These are phyloP conservation scores for Sclerospora graminicola DNA, from an alignment of 352 stramenopile species.

Conservation along the genomic window DNA sequence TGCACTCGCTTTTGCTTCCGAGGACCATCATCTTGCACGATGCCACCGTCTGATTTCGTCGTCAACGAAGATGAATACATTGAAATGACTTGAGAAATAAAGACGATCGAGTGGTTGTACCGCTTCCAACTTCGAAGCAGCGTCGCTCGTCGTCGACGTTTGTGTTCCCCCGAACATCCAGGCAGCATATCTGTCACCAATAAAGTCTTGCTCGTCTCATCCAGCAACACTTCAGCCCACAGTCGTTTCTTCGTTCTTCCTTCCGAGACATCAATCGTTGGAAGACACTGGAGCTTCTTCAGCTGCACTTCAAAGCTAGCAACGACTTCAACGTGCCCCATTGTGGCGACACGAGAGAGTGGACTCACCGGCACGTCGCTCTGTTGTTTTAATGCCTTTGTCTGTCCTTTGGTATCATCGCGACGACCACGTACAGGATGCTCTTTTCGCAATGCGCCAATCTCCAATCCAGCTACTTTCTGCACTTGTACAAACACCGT, in stretches of 20 bases:
- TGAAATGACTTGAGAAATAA: slow-evolving; percentile 44
- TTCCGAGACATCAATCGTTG: slow-evolving; percentile 67
- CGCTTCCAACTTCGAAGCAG: slow-evolving; percentile 71
- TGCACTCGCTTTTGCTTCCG: slow-evolving; percentile 55
- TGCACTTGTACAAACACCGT: slow-evolving; percentile 70
- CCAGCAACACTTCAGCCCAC: slow-evolving; percentile 68
- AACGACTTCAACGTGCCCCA: slow-evolving; percentile 33
- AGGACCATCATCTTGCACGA: slow-evolving; percentile 10
- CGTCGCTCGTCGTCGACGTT: slow-evolving; percentile 46
- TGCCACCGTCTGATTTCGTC: slow-evolving; percentile 7
- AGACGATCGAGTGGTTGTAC: slow-evolving; percentile 62
- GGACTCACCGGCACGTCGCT: slow-evolving; percentile 5
- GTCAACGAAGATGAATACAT: slow-evolving; percentile 12
- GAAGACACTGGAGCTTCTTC: slow-evolving; percentile 71
- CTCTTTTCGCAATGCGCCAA: slow-evolving; percentile 25
- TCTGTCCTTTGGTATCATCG: neutral
- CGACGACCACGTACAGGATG: slow-evolving; percentile 8
- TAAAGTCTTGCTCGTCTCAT: slow-evolving; percentile 73
- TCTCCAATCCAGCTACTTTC: slow-evolving; percentile 36
- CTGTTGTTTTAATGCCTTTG: slow-evolving; percentile 2
- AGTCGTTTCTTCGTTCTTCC: slow-evolving; percentile 47
- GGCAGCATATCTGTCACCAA: slow-evolving; percentile 74
- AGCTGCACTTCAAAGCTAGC: slow-evolving; percentile 72
- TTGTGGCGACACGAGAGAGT: slow-evolving; percentile 13
- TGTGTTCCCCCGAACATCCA: slow-evolving; percentile 60